Base-by-base conservation (phyloP, 2,329 filamentous ascomycete genomes). In the Colletotrichum simmondsii region DNA sequence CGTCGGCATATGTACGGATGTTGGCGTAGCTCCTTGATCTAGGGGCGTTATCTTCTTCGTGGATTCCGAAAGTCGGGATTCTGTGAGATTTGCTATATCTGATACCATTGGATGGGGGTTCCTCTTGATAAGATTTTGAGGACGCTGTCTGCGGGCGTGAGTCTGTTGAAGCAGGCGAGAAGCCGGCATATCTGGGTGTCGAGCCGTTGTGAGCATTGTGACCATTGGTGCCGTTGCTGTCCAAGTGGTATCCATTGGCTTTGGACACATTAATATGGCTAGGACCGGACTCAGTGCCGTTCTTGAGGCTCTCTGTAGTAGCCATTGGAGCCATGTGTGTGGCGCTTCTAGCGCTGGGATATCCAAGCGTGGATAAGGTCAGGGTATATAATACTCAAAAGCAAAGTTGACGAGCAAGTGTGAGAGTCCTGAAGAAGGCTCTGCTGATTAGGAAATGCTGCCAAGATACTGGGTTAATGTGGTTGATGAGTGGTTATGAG, bases 21-120 rank as follows among this genome's bases (percentile, higher is more conserved):
- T 76, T 77, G 66, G 81, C 77, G 68, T 79, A 79, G 35, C 79
- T 74, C 22, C 77, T 79, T 24, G 80, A 80, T 58, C 78, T 77
- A n/a, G 81, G 82, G 1, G 79, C 80, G 42, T 77, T 77, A 24
- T 83, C 81, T 32, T 81, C 75, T 62, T 84, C 80, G 68, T 82
- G 79, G 49, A 75, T 35, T 11, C 77, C 77, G 58, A 78, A 78
- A 1, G 77, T 68, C 24, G 76, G 77, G 42, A 81, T 79, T 12
- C 77, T 76, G 69, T 79, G 77, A 4, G 78, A 78, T 7, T 66
- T 67, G 57, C 73, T 66, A 14, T 76, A 71, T 57, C 64, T 68
- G 61, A 74, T 65, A 52, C 75, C 75, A 53, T 77, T 76, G 49
- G 46, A 53, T 12, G 71, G 68, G 10, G 68, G 63, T 8, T 74